phyloP scores from a whole-genome alignment of 495 filamentous ascomycete species.

The Jackrogersella multiformis region DNA sequence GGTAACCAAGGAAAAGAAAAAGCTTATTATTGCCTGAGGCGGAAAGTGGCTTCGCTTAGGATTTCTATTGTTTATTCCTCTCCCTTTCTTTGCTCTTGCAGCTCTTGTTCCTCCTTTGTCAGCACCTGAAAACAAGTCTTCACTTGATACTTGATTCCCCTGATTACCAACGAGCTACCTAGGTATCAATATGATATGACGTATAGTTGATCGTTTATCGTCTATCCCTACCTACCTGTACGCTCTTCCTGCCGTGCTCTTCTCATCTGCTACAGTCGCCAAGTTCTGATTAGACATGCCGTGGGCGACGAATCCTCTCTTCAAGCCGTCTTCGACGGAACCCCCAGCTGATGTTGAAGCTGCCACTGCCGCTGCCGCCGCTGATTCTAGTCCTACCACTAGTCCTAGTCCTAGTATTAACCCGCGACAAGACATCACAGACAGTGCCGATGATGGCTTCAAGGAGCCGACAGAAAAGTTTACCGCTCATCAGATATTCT shows the following conservation, averaged over 20 bases:
- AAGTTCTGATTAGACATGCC: conserved; percentile 43
- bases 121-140: conserved; percentile 37
- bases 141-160: conserved; percentile 52
- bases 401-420: conserved; percentile 5
- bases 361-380: conserved; percentile 19
- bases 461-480: conserved; percentile 47
- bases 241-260: conserved; percentile 5
- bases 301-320: conserved; percentile 51
- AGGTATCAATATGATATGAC: conserved; percentile 48
- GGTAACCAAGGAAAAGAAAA: neutral
- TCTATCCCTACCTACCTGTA: conserved; percentile 17
- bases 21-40: conserved; percentile 18
- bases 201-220: conserved; percentile 6
- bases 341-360: conserved; percentile 40
- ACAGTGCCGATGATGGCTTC: conserved; percentile 21
- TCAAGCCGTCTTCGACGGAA: conserved; percentile 31
- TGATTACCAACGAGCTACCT: too few species aligned
- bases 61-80: conserved; percentile 6
- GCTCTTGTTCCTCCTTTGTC: conserved; percentile 11
- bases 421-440: conserved; percentile 10
- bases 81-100: neutral
- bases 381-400: neutral
- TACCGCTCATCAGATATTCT: conserved; percentile 51
- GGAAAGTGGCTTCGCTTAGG: conserved; percentile 19
- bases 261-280: conserved; percentile 1